These are phyloP conservation scores for Wickerhamiella vanderwaltii DNA, from an alignment of 805 yeast species.

Conservation along the genomic window DNA sequence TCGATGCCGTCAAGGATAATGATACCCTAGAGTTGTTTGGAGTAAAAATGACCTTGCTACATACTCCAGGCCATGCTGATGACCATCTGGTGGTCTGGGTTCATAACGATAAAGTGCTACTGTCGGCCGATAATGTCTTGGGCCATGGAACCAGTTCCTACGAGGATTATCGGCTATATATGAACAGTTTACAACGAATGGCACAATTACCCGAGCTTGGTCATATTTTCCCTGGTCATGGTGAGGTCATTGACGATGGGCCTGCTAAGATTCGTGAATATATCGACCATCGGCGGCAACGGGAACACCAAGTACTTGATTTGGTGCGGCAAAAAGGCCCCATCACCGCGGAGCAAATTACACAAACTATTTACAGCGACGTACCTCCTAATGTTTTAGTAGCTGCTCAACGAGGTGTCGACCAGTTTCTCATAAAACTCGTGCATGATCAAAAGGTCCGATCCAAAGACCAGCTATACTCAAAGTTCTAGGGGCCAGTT, in stretches of 20 bases:
- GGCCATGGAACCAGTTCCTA: constrained; percentile 31
- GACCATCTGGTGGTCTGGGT: constrained; percentile 29
- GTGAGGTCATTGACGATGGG: constrained; percentile 26
- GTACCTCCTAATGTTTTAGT: constrained; percentile 21
- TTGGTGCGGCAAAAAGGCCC: constrained; percentile 15
- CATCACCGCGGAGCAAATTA: constrained; percentile 18
- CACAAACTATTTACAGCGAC: constrained; percentile 21
- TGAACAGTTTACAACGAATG: constrained; percentile 24
- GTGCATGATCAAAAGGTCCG: constrained; percentile 17
- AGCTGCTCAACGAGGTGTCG: constrained; percentile 27
- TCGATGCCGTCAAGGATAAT: constrained; percentile 17
- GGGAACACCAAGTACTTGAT: constrained; percentile 25
- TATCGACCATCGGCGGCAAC: constrained; percentile 27
- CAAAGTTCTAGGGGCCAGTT: neutral
- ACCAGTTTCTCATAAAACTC: constrained; percentile 25
- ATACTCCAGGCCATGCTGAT: constrained; percentile 30
- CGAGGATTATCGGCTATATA: constrained; percentile 24
- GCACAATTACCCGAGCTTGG: constrained; percentile 15
- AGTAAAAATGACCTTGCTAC: constrained; percentile 22
- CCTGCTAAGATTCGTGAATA: constrained; percentile 24
- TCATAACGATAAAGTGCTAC: constrained; percentile 26
- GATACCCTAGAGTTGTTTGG: constrained; percentile 23
- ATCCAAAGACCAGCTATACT: neutral
- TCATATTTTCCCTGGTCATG: constrained; percentile 30
- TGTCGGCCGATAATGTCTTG: constrained; percentile 30